Base-by-base conservation (phyloP, 495 filamentous ascomycete genomes). In the Podospora bellae-mahoneyi region DNA sequence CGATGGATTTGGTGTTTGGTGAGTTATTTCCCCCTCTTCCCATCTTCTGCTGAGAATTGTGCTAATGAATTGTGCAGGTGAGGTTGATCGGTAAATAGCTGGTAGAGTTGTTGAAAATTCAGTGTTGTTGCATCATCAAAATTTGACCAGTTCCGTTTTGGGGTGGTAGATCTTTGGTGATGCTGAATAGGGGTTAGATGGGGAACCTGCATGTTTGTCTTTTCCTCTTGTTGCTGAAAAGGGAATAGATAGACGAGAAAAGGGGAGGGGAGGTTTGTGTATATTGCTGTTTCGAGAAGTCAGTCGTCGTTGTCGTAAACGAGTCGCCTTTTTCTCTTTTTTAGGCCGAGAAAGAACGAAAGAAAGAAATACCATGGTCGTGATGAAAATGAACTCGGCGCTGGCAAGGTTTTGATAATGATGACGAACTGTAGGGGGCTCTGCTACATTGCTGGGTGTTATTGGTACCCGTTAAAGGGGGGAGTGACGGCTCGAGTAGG, bases 1-100 rank as follows among this genome's bases (percentile, higher is more conserved):
- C 92, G 32, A 94, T 96, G 91, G 92, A 96, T 88, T 81, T 96
- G 77, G 92, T 84, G 79, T 84, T 84, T 65, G 82, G 82, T 84
- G 78, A 75, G 81, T 78, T 20, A 23, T n/a, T 32, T 32, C 4
- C 30, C 30, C 19, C 44, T 58, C 19, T 62, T 63, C 9, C 5
- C 55, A 54, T 66, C 26, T 59, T 18, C 13, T 59, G 19, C n/a
- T 58, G 62, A 34, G 54, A 5, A 61, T 19, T 28, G 13, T 48
- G 39, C 39, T 48, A 48, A 48, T 13, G 39, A 48, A 26, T n/a
- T 58, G 55, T 26, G 54, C 16, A 84, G 82, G 82, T 53, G 82
- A 84, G 77, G 82, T 84, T 19, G 82, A 84, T 76, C 82, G 82
- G 76, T 82, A 77, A 77, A 66, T 58, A 32, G 60, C 5, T 60